Evolutionary conservation across 2,329 filamentous ascomycete genomes (phyloP).

Genomic region (Endoconidiophora laricicola): DNA sequence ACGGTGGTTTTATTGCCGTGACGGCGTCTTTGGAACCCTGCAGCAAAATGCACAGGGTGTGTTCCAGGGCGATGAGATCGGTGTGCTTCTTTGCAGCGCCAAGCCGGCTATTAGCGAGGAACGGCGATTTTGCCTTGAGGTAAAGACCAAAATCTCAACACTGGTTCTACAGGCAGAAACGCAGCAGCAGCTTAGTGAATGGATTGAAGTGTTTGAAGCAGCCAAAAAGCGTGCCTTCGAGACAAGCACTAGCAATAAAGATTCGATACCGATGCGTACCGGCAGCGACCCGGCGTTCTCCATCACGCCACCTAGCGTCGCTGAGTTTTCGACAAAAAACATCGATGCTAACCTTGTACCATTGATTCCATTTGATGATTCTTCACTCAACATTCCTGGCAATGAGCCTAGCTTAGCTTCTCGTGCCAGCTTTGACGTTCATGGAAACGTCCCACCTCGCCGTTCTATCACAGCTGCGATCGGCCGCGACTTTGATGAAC

Average conservation of each 20-base stretch:
- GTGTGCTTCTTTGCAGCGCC: slow-evolving; percentile 82
- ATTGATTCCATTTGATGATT: slow-evolving; percentile 24
- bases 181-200: slow-evolving; percentile 79
- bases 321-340: slow-evolving; percentile 75
- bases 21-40: slow-evolving; percentile 91
- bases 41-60: slow-evolving; percentile 73
- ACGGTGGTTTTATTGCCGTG: slow-evolving; percentile 89
- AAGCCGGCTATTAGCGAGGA: slow-evolving; percentile 86
- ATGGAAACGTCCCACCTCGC: slow-evolving; percentile 26
- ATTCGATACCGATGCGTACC: slow-evolving; percentile 29
- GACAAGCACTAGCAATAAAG: slow-evolving; percentile 37
- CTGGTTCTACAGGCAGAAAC: slow-evolving; percentile 86
- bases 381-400: slow-evolving; percentile 17
- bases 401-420: slow-evolving; percentile 29
- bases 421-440: slow-evolving; percentile 59
- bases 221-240: slow-evolving; percentile 88
- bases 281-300: slow-evolving; percentile 65
- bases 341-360: slow-evolving; percentile 46
- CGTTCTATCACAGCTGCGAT: slow-evolving; percentile 38
- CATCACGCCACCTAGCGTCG: slow-evolving; percentile 72
- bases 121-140: slow-evolving; percentile 89
- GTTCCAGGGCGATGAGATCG: slow-evolving; percentile 89
- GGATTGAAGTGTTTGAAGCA: slow-evolving; percentile 84
- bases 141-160: slow-evolving; percentile 91
- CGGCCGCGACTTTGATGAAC: slow-evolving; percentile 16